Evolutionary conservation across 73 alveolate genomes (phyloP), one percentile per base, ranked within the genome.

Genomic region (Symbiodinium pilosum): DNA sequence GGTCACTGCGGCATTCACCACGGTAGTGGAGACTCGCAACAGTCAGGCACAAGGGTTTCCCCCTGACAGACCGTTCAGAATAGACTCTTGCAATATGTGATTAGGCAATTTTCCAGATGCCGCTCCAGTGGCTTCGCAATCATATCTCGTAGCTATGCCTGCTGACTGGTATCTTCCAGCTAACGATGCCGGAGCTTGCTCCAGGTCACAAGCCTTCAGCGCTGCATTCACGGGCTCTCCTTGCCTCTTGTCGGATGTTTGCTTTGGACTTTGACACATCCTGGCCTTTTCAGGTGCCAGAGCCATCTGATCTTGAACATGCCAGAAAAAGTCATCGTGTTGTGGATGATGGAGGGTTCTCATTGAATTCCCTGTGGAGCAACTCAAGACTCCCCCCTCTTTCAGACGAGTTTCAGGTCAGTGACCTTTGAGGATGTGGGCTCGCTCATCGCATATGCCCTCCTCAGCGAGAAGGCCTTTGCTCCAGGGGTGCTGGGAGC

Each of bases 391-490:
- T n/a, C 38, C 83, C 32, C 32, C 18, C 7, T 68, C 41, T 2
- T 16, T 51, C 28, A 16, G 12, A 16, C 28, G 21, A 24, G 21
- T 51, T 7, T 18, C 36, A 56, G 75, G 75, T 87, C 98, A 9
- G 98, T 92, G 39, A n/a, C 20, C 64, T 71, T 44, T n/a, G 98
- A 71, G 39, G 98, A 92, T 26, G 89, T 73, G 42, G 98, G 98
- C 38, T 92, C 98, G 16, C 56, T 73, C 43, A 92, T 92, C 59
- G 91, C 92, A 24, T 75, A 92, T 24, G 98, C 98, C 11, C 64
- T 92, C 64, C 83, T 92, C 64, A 73, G 98, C 68, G 98, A 43
- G 40, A 89, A 69, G 43, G 98, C 91, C 91, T 28, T 68, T 71
- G 21, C 59, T 47, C 59, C 59, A 47, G 14, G 59, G 14, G 59